Conservation (phyloP, 768 basidiomycete species). For the Astraeus odoratus region DNA sequence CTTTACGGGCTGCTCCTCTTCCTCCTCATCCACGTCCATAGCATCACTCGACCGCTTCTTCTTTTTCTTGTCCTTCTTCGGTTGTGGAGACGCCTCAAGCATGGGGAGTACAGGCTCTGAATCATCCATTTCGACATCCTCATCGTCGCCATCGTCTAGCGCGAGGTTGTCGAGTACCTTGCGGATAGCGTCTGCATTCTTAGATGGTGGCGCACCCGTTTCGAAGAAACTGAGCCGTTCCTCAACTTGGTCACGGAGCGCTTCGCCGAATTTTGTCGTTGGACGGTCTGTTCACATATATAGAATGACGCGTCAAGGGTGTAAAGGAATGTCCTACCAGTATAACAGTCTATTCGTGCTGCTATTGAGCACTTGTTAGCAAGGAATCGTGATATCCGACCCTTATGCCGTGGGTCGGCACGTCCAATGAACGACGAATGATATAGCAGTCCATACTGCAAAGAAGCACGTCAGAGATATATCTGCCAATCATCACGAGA, state of each 20-base stretch:
- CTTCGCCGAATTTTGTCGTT: slow-evolving; percentile 91
- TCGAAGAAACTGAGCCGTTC: slow-evolving; percentile 94
- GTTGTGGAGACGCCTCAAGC: slow-evolving; percentile 48
- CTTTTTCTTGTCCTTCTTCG: slow-evolving; percentile 65
- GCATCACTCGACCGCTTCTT: slow-evolving; percentile 63
- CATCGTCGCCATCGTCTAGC: slow-evolving; percentile 58
- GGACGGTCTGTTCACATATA: slow-evolving; percentile 54
- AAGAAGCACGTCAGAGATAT: slow-evolving; percentile 1
- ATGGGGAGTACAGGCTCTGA: slow-evolving; percentile 47
- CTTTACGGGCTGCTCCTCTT: slow-evolving; percentile 48
- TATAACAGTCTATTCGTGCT: slow-evolving; percentile 92
- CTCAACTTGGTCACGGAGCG: slow-evolving; percentile 88
- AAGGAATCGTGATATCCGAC: slow-evolving; percentile 96
- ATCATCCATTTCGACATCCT: slow-evolving; percentile 40
- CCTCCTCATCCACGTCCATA: slow-evolving; percentile 54
- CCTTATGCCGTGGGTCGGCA: slow-evolving; percentile 91
- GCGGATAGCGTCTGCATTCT: slow-evolving; percentile 88
- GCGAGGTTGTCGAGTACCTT: slow-evolving; percentile 79
- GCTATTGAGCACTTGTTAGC: slow-evolving; percentile 99
- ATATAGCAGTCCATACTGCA: slow-evolving; percentile 92
- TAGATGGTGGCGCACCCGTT: slow-evolving; percentile 79
- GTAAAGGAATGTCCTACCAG: slow-evolving; percentile 41
- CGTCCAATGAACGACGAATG: slow-evolving; percentile 96
- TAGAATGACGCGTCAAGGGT: background rate
- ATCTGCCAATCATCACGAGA: background rate